Base-by-base conservation (phyloP, 2,329 filamentous ascomycete species). In the Dactylellina sp. region DNA sequence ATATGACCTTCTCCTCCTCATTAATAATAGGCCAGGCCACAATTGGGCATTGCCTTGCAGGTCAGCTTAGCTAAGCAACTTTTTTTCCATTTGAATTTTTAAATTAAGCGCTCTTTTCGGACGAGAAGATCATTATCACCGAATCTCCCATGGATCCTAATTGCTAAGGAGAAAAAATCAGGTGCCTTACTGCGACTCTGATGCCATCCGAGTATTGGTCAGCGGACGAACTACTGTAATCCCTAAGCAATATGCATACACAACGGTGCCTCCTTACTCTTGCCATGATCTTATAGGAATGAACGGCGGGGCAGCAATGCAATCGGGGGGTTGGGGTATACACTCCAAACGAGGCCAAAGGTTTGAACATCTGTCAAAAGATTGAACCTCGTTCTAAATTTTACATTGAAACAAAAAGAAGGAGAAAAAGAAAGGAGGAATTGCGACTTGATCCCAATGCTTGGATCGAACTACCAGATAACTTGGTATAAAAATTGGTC, bases 121-220 rank as follows among this genome's bases (percentile, higher is more conserved):
- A 60, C 68, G 68, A 72, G 68, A 72, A 52, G 44, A 40, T 25
- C 60, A 37, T 46, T 60, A 60, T 60, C 50, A 44, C 59, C 59
- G 53, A 46, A 42, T 28, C 53, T 7, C 49, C 50, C 40, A 44
- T 16, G 25, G 11, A 39, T 55, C 52, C 52, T 60, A 61, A 50
- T 59, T 25, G 35, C 24, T 40, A 28, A 55, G 6, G 22, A n/a
- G 28, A 52, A 35, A 49, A 39, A 44, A 72, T 72, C 53, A 72
- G 68, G 60, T 72, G 68, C 59, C 68, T 65, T 56, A 72, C 68
- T 46, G 68, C 68, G n/a, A 72, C 60, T 65, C 68, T 72, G 53
- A 55, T 63, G 42, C 53, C 53, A 55, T 61, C 35, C 44, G 46
- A 24, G 9, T 24, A 52, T 64, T 44, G 18, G 68, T 72, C 68